phyloP scores from a whole-genome alignment of 2,329 filamentous ascomycete species.

The Microsporum audouinii region DNA sequence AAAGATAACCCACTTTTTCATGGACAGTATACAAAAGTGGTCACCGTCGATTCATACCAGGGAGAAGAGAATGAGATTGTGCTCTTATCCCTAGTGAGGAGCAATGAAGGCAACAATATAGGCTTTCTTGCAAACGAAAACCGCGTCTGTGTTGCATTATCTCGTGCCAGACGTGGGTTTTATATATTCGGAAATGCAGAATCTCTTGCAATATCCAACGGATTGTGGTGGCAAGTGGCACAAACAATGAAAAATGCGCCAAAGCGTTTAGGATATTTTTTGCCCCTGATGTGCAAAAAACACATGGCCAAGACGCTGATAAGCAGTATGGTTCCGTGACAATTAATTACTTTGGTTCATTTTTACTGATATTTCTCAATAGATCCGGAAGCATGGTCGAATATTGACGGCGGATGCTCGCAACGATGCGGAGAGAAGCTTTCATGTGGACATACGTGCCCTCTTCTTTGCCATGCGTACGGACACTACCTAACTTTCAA shows the following conservation, averaged over 20 bases:
- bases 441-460: constrained; percentile 44
- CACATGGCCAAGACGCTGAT: constrained; percentile 47
- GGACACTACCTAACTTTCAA: constrained; percentile 12
- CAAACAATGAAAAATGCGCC: constrained; percentile 29
- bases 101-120: constrained; percentile 45
- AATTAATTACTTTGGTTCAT: background rate
- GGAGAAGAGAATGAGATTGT: constrained; percentile 83
- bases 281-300: constrained; percentile 54
- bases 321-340: constrained; percentile 23
- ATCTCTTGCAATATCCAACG: constrained; percentile 38
- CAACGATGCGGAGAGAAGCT: constrained; percentile 35
- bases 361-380: constrained; percentile 6
- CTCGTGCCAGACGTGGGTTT: constrained; percentile 63
- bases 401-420: constrained; percentile 44
- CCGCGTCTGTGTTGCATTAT: constrained; percentile 51
- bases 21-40: constrained; percentile 46
- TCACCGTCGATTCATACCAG: constrained; percentile 81
- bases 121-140: constrained; percentile 63
- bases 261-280: constrained; percentile 35
- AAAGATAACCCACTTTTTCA: constrained; percentile 36
- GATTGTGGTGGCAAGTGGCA: constrained; percentile 43
- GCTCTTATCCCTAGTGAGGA: constrained; percentile 68
- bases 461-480: constrained; percentile 43
- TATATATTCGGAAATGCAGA: constrained; percentile 72
- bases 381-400: constrained; percentile 44